Evolutionary conservation across 768 basidiomycete genomes (phyloP), one percentile per base, ranked within the genome.

Genomic region (Leccinum imitatum): DNA sequence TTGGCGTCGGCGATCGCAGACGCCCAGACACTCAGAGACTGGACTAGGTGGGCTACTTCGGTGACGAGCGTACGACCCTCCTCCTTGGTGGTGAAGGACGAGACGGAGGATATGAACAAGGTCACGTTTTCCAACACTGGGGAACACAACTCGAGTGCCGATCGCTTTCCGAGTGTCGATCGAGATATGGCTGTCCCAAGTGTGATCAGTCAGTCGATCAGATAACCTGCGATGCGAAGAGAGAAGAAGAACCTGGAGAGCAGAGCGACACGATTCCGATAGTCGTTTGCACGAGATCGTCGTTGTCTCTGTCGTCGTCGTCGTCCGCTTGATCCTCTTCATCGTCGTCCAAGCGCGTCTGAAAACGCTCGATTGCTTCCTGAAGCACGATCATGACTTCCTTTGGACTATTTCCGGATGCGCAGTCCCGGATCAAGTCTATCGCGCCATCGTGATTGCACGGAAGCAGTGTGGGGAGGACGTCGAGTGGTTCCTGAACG

Each of bases 351-450:
- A 59, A 25, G 56, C 15, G 46, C 4, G 51, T 56, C 25, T 67
- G 63, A 21, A 81, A 50, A 27, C 57, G 58, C 60, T 79, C 81
- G 31, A 76, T 57, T 6, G 63, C 64, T 62, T 79, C 81, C 53
- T 80, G 78, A 17, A 74, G 50, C 2, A 77, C 77, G 53, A 82
- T 75, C 44, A 79, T 53, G 23, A 76, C 61, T 63, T 82, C 80
- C 59, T 81, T 82, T 0, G 76, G 73, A 54, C 71, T 81, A 14
- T 63, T 65, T 3, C 67, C 54, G 41, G 61, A 52, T 3, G 72
- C 72, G 27, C 80, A 72, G 14, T 66, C 23, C n/a, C 57, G 63
- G 15, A 80, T 62, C 25, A 82, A n/a, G 25, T 70, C 69, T 23
- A 65, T 62, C 17, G 76, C 71, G 1, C 70, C 71, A 21, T 73